Evolutionary conservation across 2,329 filamentous ascomycete species (phyloP).

Genomic region (Fusarium algeriense): DNA sequence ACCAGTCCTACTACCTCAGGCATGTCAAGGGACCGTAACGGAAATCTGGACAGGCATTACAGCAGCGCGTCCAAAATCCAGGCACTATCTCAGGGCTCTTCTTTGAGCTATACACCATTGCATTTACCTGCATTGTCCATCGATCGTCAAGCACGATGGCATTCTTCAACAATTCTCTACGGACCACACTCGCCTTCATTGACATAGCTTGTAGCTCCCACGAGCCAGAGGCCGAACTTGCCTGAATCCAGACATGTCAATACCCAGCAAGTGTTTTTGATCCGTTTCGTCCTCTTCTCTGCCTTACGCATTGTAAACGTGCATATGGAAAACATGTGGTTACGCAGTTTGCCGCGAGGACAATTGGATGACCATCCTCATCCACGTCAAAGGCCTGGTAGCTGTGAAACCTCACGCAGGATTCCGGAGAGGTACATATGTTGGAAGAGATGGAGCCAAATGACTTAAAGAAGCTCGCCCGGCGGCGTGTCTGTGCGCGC

Average conservation of each 20-base stretch:
- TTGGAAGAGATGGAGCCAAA: constrained; percentile 56
- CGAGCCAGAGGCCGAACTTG: not conserved
- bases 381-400: constrained; percentile 66
- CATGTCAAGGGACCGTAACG: no score
- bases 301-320: not conserved
- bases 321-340: constrained; percentile 67
- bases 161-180: not conserved
- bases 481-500: constrained; percentile 67
- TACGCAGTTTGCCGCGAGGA: constrained; percentile 65
- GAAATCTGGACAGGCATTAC: no score
- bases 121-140: no score
- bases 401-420: constrained; percentile 64
- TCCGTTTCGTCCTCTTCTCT: constrained; percentile 53
- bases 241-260: constrained; percentile 46
- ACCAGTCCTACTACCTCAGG: no score
- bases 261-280: constrained; percentile 63
- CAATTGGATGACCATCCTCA: constrained; percentile 69
- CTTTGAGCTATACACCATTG: no score
- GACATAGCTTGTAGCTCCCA: not conserved
- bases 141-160: not conserved
- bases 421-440: constrained; percentile 65
- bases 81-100: no score
- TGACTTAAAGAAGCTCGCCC: constrained; percentile 60
- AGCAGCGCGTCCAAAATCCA: no score
- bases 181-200: not conserved